Base-by-base conservation (phyloP, 768 basidiomycete species). In the Mycena alexandri region DNA sequence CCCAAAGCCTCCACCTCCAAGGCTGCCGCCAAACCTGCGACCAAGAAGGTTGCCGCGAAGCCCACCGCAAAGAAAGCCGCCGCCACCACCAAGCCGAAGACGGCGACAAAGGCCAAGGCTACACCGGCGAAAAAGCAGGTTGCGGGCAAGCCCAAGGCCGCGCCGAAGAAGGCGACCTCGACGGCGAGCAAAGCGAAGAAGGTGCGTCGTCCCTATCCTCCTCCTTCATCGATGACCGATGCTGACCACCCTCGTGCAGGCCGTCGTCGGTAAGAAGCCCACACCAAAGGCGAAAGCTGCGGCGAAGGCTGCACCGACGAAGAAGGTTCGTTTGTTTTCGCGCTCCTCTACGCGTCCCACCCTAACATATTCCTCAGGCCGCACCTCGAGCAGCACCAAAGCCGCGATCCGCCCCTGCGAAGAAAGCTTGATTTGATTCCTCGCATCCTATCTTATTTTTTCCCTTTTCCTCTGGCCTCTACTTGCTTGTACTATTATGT, bases 121-220 rank as follows among this genome's bases (percentile, higher is more conserved):
- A 33, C 36, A 3, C 44, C 69, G 10, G 47, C 34, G 13, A 70
- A 70, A 56, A 67, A 62, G 36, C 14, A 41, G 21, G 25, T 52
- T n/a, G 61, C 65, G 5, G 55, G 42, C 7, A 68, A 68, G 36
- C 19, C 65, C 19, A 70, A 70, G 50, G n/a, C 63, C 11, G 46
- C 65, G 33, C 55, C 67, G 19, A 71, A 68, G 70, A 71, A 71
- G 50, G 38, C 53, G n/a, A 8, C 58, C 21, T 61, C 70, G 14
- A 63, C 44, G 22, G 59, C 70, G 17, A 33, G 25, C 5, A 68
- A 63, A 21, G 71, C 71, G 3, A 72, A 72, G 47, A 63, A 65
- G 52, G 71, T 69, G 8, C 11, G 67, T 65, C n/a, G 12, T 24
- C 2, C 6, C 22, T 13, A 21, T 19, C 16, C 12, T 3, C 34